These are phyloP conservation scores for Nakazawaea anatomiae DNA, from an alignment of 805 yeast species.

Conservation along the genomic window DNA sequence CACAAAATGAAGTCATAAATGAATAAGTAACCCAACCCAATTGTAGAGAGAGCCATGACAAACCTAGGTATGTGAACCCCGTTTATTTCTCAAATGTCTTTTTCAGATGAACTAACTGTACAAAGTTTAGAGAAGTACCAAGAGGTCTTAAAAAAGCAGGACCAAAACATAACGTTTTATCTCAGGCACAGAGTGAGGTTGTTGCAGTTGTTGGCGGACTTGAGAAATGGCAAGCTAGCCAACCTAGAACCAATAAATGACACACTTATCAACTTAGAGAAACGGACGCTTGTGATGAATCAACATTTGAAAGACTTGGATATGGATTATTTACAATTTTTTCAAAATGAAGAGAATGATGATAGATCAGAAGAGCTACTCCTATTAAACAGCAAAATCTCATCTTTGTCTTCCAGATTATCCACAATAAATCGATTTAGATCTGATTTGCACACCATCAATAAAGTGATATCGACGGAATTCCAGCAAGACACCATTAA, in stretches of 20 bases:
- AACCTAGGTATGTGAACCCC: neutral
- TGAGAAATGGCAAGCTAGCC: conserved; percentile 1
- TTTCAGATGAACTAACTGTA: too few species aligned
- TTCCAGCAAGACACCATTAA: conserved; percentile 1
- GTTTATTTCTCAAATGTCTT: too few species aligned
- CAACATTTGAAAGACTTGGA: conserved; percentile 7
- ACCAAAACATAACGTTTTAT: conserved; percentile 6
- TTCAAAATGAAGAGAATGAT: neutral
- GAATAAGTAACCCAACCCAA: too few species aligned
- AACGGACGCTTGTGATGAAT: conserved; percentile 4
- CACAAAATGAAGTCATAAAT: too few species aligned
- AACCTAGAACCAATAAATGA: conserved; percentile 5
- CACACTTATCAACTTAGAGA: conserved; percentile 7
- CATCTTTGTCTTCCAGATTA: neutral
- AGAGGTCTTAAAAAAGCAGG: conserved; percentile 1
- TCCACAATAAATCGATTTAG: neutral
- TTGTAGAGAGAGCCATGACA: neutral
- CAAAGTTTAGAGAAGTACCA: conserved; percentile 4
- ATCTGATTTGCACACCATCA: conserved; percentile 6
- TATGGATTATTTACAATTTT: conserved; percentile 3
- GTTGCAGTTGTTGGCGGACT: conserved; percentile 2
- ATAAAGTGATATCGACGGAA: neutral
- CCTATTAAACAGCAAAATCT: neutral
- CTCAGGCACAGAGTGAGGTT: conserved; percentile 6
- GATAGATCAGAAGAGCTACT: neutral